Percentiles rank a stretch among this genome's conserved stretches.
Evolutionary conservation across 768 basidiomycete genomes (phyloP).

Genomic region (Austroboletus festivus): DNA sequence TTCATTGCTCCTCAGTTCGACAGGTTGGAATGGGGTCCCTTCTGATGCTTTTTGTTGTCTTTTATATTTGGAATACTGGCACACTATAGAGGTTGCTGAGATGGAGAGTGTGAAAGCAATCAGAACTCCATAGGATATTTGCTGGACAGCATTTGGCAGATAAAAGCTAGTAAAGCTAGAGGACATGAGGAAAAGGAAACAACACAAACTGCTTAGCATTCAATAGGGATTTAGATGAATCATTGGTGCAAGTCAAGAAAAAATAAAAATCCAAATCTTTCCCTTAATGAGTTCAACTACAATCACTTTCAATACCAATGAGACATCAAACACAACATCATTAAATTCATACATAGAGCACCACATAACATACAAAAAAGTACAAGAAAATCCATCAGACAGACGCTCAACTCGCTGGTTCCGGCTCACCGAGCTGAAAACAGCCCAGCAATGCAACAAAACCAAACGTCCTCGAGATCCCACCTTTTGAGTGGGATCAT

Average conservation of each 20-base stretch:
- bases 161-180: constrained; percentile 19
- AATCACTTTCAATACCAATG: no score
- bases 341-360: background rate
- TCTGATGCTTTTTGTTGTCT: constrained; percentile 33
- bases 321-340: no score
- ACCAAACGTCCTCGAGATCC: constrained; percentile 67
- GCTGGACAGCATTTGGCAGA: constrained; percentile 27
- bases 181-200: constrained; percentile 4
- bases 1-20: constrained; percentile 74
- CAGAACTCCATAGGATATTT: constrained; percentile 52
- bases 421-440: constrained; percentile 19
- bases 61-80: constrained; percentile 51
- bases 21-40: constrained; percentile 48
- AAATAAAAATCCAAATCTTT: no score
- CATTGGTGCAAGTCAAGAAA: no score
- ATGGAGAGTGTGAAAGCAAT: constrained; percentile 76
- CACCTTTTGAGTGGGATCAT: constrained; percentile 36
- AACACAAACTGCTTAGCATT: background rate
- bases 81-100: constrained; percentile 61
- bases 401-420: constrained; percentile 57
- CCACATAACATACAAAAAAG: background rate
- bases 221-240: no score
- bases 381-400: constrained; percentile 52
- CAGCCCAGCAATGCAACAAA: constrained; percentile 27
- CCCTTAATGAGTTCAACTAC: no score